These are phyloP conservation scores for Suhomyces bribrorum DNA, from an alignment of 1,139 yeast species.

Conservation along the genomic window DNA sequence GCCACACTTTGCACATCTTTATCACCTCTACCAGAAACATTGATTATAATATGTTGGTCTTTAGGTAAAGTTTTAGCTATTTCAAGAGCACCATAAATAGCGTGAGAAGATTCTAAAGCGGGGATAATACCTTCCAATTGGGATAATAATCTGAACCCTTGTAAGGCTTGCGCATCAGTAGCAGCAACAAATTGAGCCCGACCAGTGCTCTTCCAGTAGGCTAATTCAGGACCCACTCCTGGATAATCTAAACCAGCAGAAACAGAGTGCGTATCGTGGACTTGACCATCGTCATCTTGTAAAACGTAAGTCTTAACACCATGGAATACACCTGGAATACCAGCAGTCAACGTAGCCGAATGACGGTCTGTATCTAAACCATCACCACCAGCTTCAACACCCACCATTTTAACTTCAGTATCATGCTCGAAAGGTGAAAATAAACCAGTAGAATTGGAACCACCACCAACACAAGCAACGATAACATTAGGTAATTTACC, in stretches of 20 bases:
- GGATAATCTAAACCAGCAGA: slow-evolving; percentile 99
- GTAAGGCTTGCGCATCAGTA: slow-evolving; percentile 88
- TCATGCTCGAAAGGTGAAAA: slow-evolving; percentile 92
- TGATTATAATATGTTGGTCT: slow-evolving; percentile 81
- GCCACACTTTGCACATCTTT: slow-evolving; percentile 98
- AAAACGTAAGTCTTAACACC: slow-evolving; percentile 94
- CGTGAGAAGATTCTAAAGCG: slow-evolving; percentile 96
- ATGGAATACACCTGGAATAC: slow-evolving; percentile 96
- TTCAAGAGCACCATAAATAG: slow-evolving; percentile 86
- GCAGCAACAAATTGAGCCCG: slow-evolving; percentile 91
- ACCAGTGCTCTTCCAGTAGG: slow-evolving; percentile 92
- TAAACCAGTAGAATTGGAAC: slow-evolving; percentile 95
- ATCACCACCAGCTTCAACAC: slow-evolving; percentile 99
- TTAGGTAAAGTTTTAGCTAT: slow-evolving; percentile 81
- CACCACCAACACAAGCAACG: slow-evolving; percentile 99
- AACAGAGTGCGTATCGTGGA: slow-evolving; percentile 95
- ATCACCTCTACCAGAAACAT: slow-evolving; percentile 97
- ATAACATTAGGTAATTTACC: slow-evolving; percentile 90
- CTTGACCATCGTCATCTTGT: slow-evolving; percentile 92
- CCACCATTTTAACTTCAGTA: slow-evolving; percentile 71
- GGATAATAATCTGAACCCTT: slow-evolving; percentile 84
- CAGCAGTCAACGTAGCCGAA: slow-evolving; percentile 91
- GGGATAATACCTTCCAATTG: slow-evolving; percentile 98
- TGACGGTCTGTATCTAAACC: slow-evolving; percentile 86
- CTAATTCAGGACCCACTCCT: slow-evolving; percentile 98